A percentile compares a stretch with the other conserved stretches of the same genome.
phyloP scores from a whole-genome alignment of 805 yeast species.

The Ogataea ganodermae region DNA sequence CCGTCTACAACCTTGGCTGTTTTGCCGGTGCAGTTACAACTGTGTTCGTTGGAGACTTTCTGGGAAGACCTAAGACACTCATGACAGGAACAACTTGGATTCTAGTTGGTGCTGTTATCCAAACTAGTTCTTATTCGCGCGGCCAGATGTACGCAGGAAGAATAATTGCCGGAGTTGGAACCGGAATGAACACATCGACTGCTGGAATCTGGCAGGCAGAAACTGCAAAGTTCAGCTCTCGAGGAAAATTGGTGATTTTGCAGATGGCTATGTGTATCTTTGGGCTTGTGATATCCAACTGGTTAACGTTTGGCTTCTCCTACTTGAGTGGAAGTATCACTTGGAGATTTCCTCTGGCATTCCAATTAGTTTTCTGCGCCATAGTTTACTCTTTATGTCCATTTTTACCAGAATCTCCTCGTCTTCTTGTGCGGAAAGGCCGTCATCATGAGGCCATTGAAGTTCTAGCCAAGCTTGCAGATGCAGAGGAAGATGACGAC shows the following conservation, averaged over 20 bases:
- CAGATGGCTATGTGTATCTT: conserved; percentile 34
- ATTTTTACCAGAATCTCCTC: conserved; percentile 45
- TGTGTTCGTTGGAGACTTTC: conserved; percentile 34
- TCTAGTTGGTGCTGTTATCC: conserved; percentile 28
- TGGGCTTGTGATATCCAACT: conserved; percentile 37
- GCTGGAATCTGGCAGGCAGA: conserved; percentile 40
- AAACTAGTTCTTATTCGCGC: conserved; percentile 22
- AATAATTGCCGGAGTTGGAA: conserved; percentile 38
- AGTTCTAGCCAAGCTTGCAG: conserved; percentile 41
- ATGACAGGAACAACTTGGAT: conserved; percentile 27
- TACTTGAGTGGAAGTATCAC: conserved; percentile 28
- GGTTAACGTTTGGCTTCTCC: conserved; percentile 40
- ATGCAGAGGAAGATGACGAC: conserved; percentile 28
- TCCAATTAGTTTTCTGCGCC: conserved; percentile 29
- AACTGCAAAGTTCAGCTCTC: conserved; percentile 33
- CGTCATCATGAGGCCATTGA: conserved; percentile 44
- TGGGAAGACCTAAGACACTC: conserved; percentile 22
- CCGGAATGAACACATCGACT: conserved; percentile 38
- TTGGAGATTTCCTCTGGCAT: conserved; percentile 41
- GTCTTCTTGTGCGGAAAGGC: conserved; percentile 42
- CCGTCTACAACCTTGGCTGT: conserved; percentile 18
- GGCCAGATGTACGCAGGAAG: conserved; percentile 36
- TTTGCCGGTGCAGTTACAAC: conserved; percentile 38
- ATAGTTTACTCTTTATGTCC: conserved; percentile 17
- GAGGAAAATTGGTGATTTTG: conserved; percentile 36